Evolutionary conservation across 371 early-diverging fungal species (phyloP).

Genomic region (Mortierella sp.): DNA sequence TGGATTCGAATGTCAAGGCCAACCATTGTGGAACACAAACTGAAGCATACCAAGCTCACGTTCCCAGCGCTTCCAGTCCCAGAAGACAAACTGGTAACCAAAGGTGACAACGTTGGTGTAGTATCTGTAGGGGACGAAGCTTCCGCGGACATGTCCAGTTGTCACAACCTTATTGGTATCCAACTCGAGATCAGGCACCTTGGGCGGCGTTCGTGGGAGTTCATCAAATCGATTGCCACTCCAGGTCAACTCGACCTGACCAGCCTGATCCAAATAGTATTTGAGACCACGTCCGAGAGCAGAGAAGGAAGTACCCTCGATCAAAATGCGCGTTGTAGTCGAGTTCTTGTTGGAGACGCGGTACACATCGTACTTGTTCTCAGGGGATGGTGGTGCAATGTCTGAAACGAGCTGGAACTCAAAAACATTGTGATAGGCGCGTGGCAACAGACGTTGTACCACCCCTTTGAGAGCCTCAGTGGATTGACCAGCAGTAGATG

Average conservation of each 20-base stretch:
- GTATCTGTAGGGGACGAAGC: constrained; percentile 46
- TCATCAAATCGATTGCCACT: constrained; percentile 42
- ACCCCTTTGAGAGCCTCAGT: constrained; percentile 20
- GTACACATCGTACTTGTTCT: constrained; percentile 48
- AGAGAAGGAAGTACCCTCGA: constrained; percentile 35
- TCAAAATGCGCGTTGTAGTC: constrained; percentile 15
- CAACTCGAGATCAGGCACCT: constrained; percentile 36
- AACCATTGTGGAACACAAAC: no score
- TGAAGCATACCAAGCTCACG: constrained; percentile 35
- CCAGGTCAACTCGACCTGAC: constrained; percentile 36
- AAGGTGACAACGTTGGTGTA: constrained; percentile 52
- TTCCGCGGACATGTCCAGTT: constrained; percentile 39
- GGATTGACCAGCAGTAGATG: constrained; percentile 4
- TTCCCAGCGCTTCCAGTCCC: constrained; percentile 55
- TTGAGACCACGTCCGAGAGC: constrained; percentile 48
- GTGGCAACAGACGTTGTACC: constrained; percentile 36
- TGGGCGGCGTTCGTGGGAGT: constrained; percentile 24
- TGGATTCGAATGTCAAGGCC: not conserved
- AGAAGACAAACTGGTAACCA: constrained; percentile 50
- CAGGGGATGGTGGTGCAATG: constrained; percentile 19
- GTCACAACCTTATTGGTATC: constrained; percentile 30
- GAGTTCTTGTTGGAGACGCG: constrained; percentile 42
- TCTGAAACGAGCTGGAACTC: constrained; percentile 39
- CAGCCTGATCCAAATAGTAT: constrained; percentile 47
- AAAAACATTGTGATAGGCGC: constrained; percentile 45